phyloP scores from a whole-genome alignment of 495 filamentous ascomycete genomes.

The Hypoxylon rickii region DNA sequence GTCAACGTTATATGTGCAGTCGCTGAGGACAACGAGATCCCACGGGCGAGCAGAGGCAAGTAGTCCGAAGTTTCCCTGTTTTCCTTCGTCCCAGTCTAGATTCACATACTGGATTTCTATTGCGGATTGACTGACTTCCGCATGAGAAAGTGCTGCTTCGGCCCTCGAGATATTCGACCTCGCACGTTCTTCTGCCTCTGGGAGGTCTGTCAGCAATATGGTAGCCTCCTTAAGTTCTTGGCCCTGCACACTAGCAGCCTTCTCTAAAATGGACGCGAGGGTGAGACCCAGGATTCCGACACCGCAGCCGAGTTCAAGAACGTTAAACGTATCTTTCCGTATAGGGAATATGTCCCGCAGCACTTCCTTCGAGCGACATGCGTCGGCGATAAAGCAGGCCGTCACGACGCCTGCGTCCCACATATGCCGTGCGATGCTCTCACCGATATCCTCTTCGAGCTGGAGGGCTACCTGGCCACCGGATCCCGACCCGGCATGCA shows the following conservation, averaged over 20 bases:
- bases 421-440: conserved; percentile 92
- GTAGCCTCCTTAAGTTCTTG: conserved; percentile 31
- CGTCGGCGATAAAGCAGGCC: conserved; percentile 43
- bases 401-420: conserved; percentile 68
- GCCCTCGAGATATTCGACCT: conserved; percentile 47
- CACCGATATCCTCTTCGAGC: conserved; percentile 89
- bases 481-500: conserved; percentile 29
- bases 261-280: conserved; percentile 62
- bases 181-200: conserved; percentile 66
- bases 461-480: conserved; percentile 19
- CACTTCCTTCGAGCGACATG: conserved; percentile 18
- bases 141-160: conserved; percentile 28
- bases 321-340: conserved; percentile 47
- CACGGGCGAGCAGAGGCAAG: conserved; percentile 49
- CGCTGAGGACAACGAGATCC: conserved; percentile 80
- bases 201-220: conserved; percentile 80
- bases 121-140: not conserved
- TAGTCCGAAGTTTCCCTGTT: conserved; percentile 40
- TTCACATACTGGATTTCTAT: conserved; percentile 58
- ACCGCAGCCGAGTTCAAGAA: conserved; percentile 81
- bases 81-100: conserved; percentile 73
- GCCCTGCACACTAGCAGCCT: conserved; percentile 12
- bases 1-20: conserved; percentile 95
- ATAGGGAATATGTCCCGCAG: conserved; percentile 12
- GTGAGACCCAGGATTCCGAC: conserved; percentile 84